phyloP scores from a whole-genome alignment of 805 yeast species.

The Dipodascus albidus region DNA sequence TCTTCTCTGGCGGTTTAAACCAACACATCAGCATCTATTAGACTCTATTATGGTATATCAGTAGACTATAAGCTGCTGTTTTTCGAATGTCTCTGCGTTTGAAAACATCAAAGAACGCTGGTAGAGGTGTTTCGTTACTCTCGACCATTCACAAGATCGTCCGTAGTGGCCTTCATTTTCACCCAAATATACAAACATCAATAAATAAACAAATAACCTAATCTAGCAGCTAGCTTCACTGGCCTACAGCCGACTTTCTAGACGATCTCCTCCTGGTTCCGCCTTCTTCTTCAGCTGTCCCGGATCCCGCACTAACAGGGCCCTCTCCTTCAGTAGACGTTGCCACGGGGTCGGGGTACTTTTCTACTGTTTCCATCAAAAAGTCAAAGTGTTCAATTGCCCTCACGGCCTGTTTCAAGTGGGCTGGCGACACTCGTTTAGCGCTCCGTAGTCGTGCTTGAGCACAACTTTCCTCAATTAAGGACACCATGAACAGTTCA shows the following conservation, averaged over 20 bases:
- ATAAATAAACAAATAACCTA: neutral
- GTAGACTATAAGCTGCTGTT: too few species aligned
- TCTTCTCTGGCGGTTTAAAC: too few species aligned
- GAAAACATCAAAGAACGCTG: too few species aligned
- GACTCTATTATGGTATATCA: too few species aligned
- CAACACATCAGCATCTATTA: too few species aligned
- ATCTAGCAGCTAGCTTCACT: neutral
- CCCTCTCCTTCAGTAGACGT: conserved; percentile 11
- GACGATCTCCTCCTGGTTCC: neutral
- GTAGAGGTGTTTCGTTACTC: too few species aligned
- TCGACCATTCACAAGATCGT: too few species aligned
- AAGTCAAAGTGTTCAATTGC: conserved; percentile 89
- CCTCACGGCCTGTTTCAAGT: conserved; percentile 73
- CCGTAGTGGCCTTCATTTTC: too few species aligned
- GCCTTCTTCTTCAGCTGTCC: neutral
- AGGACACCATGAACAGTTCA: conserved; percentile 80
- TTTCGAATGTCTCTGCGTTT: too few species aligned
- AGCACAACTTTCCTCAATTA: conserved; percentile 72
- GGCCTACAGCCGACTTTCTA: neutral
- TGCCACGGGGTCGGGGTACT: conserved; percentile 38
- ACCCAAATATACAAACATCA: too few species aligned
- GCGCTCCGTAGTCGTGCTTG: conserved; percentile 68
- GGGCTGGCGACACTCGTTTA: conserved; percentile 72
- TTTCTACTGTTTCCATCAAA: conserved; percentile 61
- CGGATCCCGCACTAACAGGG: neutral